A percentile compares a stretch with the other conserved stretches of the same genome.
These are phyloP conservation scores for Mayamaea pseudoterrestris DNA, from an alignment of 108 stramenopile genomes.

Conservation along the genomic window DNA sequence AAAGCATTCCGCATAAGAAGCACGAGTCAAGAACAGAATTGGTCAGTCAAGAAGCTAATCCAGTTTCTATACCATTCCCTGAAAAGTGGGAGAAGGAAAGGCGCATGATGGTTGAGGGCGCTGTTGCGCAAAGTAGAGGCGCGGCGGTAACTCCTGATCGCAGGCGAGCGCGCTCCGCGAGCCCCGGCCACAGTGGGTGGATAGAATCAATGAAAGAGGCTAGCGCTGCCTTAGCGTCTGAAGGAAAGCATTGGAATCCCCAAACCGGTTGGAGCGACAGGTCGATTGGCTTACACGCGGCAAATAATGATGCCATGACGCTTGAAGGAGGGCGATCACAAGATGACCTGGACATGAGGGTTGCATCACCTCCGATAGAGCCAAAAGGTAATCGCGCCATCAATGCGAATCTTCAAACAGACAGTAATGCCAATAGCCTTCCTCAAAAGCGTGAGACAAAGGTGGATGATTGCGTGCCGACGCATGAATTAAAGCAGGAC, in stretches of 20 bases:
- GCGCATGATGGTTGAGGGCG: not conserved
- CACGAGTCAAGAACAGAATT: too few species aligned
- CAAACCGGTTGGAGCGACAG: slow-evolving; percentile 49
- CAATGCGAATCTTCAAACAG: too few species aligned
- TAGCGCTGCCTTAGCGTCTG: slow-evolving; percentile 21
- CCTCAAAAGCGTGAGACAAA: too few species aligned
- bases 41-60: not conserved
- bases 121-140: not conserved
- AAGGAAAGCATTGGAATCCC: slow-evolving; percentile 49
- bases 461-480: too few species aligned
- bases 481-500: too few species aligned
- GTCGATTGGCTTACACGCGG: too few species aligned
- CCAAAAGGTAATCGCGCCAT: too few species aligned
- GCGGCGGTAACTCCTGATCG: not conserved
- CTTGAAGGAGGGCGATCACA: too few species aligned
- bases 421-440: too few species aligned
- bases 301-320: too few species aligned
- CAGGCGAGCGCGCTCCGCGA: not conserved
- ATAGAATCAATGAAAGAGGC: slow-evolving; percentile 65
- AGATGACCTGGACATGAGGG: too few species aligned
- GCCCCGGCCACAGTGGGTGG: slow-evolving; percentile 29
- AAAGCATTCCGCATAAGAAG: not conserved
- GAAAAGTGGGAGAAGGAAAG: slow-evolving; percentile 16
- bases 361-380: too few species aligned
- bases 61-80: slow-evolving; percentile 16